Conservation (phyloP, 768 basidiomycete species). For the Postia placenta region DNA sequence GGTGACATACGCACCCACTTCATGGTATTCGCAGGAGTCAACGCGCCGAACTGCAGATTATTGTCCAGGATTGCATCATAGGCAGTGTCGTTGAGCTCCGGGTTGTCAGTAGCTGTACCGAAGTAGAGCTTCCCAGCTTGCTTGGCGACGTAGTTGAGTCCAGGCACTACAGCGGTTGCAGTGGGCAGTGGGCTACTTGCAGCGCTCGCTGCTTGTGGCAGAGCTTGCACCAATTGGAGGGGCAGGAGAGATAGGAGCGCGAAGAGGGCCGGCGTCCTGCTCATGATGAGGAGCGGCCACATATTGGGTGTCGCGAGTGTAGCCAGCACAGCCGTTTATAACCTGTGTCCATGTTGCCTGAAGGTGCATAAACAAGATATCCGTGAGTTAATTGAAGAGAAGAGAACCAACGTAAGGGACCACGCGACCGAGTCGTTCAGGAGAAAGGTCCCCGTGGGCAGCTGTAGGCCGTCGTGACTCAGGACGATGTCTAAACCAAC, state of each 20-base stretch:
- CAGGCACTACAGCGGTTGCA: slow-evolving; percentile 7
- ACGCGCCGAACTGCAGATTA: slow-evolving; percentile 35
- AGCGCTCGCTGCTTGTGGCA: slow-evolving; percentile 1
- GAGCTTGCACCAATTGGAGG: background rate
- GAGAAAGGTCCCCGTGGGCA: too few species aligned
- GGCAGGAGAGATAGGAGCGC: background rate
- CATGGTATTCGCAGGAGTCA: slow-evolving; percentile 49
- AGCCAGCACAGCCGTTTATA: too few species aligned
- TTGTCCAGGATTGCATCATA: slow-evolving; percentile 36
- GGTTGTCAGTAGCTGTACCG: slow-evolving; percentile 43
- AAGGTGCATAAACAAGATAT: too few species aligned
- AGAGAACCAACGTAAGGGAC: too few species aligned
- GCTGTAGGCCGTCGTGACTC: too few species aligned
- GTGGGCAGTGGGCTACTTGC: slow-evolving; percentile 2
- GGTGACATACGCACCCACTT: slow-evolving; percentile 39
- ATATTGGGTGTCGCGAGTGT: too few species aligned
- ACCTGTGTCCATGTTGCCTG: too few species aligned
- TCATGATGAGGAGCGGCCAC: too few species aligned
- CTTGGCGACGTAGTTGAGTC: slow-evolving; percentile 29
- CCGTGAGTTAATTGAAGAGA: too few species aligned
- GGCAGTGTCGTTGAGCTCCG: slow-evolving; percentile 35
- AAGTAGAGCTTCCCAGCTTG: slow-evolving; percentile 44
- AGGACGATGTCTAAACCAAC: too few species aligned
- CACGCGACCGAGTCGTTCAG: too few species aligned
- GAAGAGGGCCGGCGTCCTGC: background rate